A percentile compares a stretch with the other conserved stretches of the same genome.
Conservation (phyloP, 169 alveolate genomes). For the Babesia ovis region DNA sequence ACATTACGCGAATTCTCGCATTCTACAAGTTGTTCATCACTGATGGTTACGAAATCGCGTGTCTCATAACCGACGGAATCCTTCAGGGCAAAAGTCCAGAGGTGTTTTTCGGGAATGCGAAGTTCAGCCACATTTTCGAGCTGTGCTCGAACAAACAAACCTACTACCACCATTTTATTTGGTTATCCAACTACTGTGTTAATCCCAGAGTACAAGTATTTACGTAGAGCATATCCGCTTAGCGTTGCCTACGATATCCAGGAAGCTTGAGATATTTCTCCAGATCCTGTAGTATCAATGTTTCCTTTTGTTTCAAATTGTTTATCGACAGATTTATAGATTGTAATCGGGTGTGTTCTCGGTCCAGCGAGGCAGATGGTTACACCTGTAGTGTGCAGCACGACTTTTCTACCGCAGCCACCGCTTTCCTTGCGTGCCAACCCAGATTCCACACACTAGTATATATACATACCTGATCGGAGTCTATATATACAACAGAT, state of each 20-base stretch:
- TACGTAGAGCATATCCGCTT: background rate
- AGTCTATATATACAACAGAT: constrained; percentile 42
- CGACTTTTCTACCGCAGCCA: background rate
- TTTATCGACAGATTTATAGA: background rate
- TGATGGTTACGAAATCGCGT: constrained; percentile 56
- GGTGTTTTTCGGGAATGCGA: constrained; percentile 51
- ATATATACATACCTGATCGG: constrained; percentile 31
- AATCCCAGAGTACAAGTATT: background rate
- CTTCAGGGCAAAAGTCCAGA: constrained; percentile 53
- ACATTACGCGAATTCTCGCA: constrained; percentile 58
- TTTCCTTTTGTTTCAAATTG: background rate
- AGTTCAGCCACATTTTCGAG: constrained; percentile 57
- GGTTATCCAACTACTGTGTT: background rate
- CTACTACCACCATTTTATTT: constrained; percentile 47
- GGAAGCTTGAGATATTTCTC: constrained; percentile 14
- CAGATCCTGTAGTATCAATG: constrained; percentile 7
- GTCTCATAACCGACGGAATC: constrained; percentile 55
- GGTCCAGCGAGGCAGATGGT: too few relatives aligned
- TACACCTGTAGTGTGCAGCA: background rate
- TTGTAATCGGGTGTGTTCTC: background rate
- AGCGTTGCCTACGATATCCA: background rate
- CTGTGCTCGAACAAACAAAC: constrained; percentile 56
- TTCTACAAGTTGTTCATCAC: constrained; percentile 51
- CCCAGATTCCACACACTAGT: background rate
- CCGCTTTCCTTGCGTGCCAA: background rate